These are phyloP conservation scores for Xylaria intraflava DNA, from an alignment of 495 filamentous ascomycete genomes.

Conservation along the genomic window DNA sequence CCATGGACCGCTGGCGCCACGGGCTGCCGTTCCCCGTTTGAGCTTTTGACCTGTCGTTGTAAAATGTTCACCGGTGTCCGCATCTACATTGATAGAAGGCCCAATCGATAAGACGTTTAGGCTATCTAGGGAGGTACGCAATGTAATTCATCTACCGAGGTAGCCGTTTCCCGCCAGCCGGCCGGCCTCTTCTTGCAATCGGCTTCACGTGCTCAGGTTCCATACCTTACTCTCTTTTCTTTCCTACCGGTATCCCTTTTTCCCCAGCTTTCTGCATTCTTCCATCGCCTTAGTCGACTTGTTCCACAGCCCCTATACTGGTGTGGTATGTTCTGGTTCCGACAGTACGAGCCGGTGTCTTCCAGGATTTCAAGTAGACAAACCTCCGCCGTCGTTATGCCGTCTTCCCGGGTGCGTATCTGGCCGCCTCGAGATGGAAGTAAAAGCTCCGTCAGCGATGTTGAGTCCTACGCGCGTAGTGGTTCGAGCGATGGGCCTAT, in stretches of 20 bases:
- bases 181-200: neutral
- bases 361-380: neutral
- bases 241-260: neutral
- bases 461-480: conserved; percentile 5
- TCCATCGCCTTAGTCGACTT: neutral
- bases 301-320: neutral
- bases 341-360: too few relatives aligned
- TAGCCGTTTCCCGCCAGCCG: neutral
- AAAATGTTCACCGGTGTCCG: too few relatives aligned
- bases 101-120: too few relatives aligned
- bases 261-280: neutral
- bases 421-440: conserved; percentile 3
- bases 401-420: neutral
- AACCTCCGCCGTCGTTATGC: neutral
- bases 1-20: too few relatives aligned
- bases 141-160: neutral
- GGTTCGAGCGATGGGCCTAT: conserved; percentile 10
- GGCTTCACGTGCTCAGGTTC: neutral
- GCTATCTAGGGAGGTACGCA: too few relatives aligned
- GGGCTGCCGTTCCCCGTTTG: too few relatives aligned
- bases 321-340: too few relatives aligned
- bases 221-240: neutral
- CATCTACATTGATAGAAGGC: too few relatives aligned
- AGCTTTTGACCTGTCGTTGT: too few relatives aligned
- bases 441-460: neutral